A percentile compares a stretch with the other conserved stretches of the same genome.
Conservation (phyloP, 169 alveolate species). For the Eimeria falciformis region DNA sequence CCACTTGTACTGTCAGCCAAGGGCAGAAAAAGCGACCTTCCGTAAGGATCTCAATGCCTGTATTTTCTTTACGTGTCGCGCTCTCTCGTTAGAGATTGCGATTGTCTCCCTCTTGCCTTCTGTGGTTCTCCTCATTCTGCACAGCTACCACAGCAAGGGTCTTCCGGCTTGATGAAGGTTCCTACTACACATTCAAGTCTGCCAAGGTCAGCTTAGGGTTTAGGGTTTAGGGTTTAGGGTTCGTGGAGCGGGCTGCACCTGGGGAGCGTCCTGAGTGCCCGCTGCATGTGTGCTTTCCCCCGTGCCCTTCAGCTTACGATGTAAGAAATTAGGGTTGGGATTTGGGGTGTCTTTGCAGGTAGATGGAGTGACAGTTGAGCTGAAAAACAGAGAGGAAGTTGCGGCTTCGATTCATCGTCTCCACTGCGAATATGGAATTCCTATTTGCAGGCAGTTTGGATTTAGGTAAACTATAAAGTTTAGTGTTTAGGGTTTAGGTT, state of each 20-base stretch:
- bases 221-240: conserved; percentile 21
- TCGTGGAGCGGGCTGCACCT: no score
- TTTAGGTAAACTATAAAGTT: conserved; percentile 5
- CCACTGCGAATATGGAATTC: conserved; percentile 65
- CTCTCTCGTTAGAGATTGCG: background rate
- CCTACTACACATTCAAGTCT: conserved; percentile 59
- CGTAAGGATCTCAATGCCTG: background rate
- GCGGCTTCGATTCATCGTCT: conserved; percentile 54
- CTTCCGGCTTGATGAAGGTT: conserved; percentile 56
- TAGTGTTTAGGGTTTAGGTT: background rate
- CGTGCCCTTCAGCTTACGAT: no score
- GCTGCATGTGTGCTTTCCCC: background rate
- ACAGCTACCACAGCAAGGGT: background rate
- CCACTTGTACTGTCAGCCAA: background rate
- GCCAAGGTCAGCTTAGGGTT: background rate
- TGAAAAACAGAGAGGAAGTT: conserved; percentile 49
- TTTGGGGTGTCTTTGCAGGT: conserved; percentile 13
- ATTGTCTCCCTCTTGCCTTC: background rate
- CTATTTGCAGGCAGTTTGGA: conserved; percentile 49
- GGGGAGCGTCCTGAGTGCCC: background rate
- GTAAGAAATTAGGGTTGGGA: no score
- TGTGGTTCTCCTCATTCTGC: background rate
- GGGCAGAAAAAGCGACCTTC: background rate
- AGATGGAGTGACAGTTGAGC: conserved; percentile 55
- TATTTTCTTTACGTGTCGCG: background rate